phyloP scores from a whole-genome alignment of 352 stramenopile genomes.

The Phytophthora pseudosyringae region DNA sequence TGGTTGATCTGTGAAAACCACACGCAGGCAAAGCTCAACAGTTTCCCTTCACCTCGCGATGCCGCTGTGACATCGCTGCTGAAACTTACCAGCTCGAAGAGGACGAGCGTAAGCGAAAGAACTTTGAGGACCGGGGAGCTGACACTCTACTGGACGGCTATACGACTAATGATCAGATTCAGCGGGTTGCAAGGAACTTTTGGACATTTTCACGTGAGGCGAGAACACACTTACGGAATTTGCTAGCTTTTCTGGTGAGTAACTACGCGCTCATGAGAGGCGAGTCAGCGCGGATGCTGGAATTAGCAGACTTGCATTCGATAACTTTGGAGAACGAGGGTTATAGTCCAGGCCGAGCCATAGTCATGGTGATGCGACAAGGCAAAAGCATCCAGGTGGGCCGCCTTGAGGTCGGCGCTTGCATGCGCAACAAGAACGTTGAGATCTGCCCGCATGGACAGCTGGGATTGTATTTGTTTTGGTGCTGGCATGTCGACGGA shows the following conservation, averaged over 20 bases:
- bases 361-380: conserved; percentile 1
- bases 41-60: neutral
- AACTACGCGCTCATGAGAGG: neutral
- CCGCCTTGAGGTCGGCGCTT: neutral
- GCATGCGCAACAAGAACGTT: neutral
- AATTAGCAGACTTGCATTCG: neutral
- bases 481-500: conserved; percentile 1
- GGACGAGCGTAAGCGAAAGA: conserved; percentile 7
- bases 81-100: conserved; percentile 10
- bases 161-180: conserved; percentile 3
- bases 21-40: neutral
- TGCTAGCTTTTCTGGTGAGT: neutral
- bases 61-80: conserved; percentile 8
- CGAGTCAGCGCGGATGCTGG: neutral
- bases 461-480: conserved; percentile 1
- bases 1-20: conserved; percentile 12
- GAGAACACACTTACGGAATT: neutral
- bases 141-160: conserved; percentile 9
- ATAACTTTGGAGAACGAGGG: neutral
- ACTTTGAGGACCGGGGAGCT: conserved; percentile 5
- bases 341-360: neutral
- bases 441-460: neutral
- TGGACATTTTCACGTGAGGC: neutral
- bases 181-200: neutral
- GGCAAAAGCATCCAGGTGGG: conserved; percentile 2